These are phyloP conservation scores for Cystobasidium onofrii DNA, from an alignment of 768 basidiomycete species.

Conservation along the genomic window DNA sequence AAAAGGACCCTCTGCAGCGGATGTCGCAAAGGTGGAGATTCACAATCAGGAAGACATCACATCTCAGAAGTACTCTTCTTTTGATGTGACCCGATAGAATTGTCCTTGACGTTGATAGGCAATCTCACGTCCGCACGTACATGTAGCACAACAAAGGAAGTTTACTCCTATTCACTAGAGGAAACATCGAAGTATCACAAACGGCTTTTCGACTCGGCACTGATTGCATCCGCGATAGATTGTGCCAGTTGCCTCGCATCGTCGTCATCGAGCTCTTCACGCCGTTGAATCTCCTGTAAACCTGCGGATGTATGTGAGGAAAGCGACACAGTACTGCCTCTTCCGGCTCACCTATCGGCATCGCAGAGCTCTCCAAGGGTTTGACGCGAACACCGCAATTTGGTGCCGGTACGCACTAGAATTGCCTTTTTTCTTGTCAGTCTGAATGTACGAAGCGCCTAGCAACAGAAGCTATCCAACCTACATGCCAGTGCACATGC, in stretches of 20 bases:
- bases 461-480: no score
- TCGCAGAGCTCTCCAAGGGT: background rate
- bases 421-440: no score
- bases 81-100: background rate
- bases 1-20: background rate
- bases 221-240: background rate
- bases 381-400: background rate
- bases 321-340: background rate
- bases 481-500: conserved; percentile 47
- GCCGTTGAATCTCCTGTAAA: conserved; percentile 9
- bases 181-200: background rate
- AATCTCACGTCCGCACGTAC: background rate
- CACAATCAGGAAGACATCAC: background rate
- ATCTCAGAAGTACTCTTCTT: background rate
- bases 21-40: background rate
- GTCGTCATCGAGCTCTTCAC: conserved; percentile 31
- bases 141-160: background rate
- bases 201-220: background rate
- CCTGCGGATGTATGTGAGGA: background rate
- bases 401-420: conserved; percentile 43
- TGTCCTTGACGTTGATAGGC: background rate
- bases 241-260: conserved; percentile 21
- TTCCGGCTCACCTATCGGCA: background rate
- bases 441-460: no score
- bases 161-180: background rate